These are phyloP conservation scores for Coffea canephora DNA, from an alignment of 257 asterid species.

Conservation along the genomic window DNA sequence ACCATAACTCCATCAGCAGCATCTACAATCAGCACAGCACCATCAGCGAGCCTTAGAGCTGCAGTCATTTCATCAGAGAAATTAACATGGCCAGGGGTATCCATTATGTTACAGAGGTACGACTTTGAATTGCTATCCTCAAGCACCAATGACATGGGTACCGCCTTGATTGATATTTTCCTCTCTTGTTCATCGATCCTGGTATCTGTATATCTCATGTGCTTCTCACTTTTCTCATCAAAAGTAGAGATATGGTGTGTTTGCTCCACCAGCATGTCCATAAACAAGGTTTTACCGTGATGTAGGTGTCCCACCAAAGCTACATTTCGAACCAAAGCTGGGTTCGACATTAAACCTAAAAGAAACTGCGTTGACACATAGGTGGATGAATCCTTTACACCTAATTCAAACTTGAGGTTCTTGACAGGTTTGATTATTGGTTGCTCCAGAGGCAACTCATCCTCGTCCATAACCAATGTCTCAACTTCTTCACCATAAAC, in stretches of 20 bases:
- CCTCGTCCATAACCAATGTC: constrained; percentile 96
- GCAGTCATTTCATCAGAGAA: constrained; percentile 98
- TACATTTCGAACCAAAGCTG: constrained; percentile 74
- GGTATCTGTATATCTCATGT: constrained; percentile 93
- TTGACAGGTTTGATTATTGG: constrained; percentile 87
- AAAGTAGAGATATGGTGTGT: constrained; percentile 93
- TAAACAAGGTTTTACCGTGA: constrained; percentile 80
- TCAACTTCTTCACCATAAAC: constrained; percentile 98
- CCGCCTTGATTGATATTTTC: constrained; percentile 78
- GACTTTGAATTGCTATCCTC: constrained; percentile 95
- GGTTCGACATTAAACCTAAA: constrained; percentile 93
- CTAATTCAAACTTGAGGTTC: constrained; percentile 90
- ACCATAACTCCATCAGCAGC: constrained; percentile 99
- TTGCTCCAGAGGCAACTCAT: constrained; percentile 80
- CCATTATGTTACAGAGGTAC: constrained; percentile 87
- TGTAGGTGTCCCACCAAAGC: constrained; percentile 91
- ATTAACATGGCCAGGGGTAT: constrained; percentile 95
- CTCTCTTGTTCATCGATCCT: constrained; percentile 98
- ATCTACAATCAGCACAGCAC: constrained; percentile 94
- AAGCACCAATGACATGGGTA: constrained; percentile 88
- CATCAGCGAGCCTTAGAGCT: constrained; percentile 97
- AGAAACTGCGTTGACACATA: constrained; percentile 88
- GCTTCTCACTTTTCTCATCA: constrained; percentile 90
- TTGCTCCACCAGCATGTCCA: constrained; percentile 98
- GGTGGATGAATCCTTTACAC: constrained; percentile 87